Evolutionary conservation across 495 filamentous ascomycete species (phyloP).

Genomic region (Penicillium steckii): DNA sequence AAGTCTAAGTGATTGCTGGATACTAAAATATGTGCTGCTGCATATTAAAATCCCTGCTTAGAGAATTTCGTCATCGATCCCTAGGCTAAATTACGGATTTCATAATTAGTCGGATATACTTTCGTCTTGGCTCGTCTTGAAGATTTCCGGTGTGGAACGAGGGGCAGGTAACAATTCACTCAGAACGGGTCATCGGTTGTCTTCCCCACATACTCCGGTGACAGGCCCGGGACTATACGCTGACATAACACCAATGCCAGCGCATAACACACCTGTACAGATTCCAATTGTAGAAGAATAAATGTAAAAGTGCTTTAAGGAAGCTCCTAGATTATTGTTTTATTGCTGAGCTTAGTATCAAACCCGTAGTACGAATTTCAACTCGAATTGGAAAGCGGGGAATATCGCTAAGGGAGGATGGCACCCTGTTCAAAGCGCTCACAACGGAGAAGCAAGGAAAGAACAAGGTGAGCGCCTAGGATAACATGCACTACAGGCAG

Average conservation of each 20-base stretch:
- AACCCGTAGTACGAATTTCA: slow-evolving; percentile 1
- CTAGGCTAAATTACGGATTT: slow-evolving; percentile 5
- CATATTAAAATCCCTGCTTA: background rate
- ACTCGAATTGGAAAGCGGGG: slow-evolving; percentile 4
- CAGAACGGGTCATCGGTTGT: slow-evolving; percentile 1
- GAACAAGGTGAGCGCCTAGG: background rate
- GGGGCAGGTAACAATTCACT: slow-evolving; percentile 3
- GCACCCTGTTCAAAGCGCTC: background rate
- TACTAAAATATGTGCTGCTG: slow-evolving; percentile 3
- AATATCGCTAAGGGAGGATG: slow-evolving; percentile 3
- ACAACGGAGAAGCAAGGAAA: slow-evolving; percentile 1
- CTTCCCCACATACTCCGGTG: slow-evolving; percentile 4
- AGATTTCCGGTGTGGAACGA: slow-evolving; percentile 3
- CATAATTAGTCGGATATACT: slow-evolving; percentile 1
- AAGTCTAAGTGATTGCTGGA: slow-evolving; percentile 3
- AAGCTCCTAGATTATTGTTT: slow-evolving; percentile 1
- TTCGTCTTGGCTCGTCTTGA: background rate
- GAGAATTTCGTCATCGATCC: slow-evolving; percentile 1
- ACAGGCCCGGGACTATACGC: slow-evolving; percentile 2
- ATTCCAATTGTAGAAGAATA: slow-evolving; percentile 2
- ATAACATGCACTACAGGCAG: slow-evolving; percentile 5
- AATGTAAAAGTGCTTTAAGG: background rate
- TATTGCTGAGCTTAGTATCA: slow-evolving; percentile 2
- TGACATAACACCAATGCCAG: slow-evolving; percentile 4
- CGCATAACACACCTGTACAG: slow-evolving; percentile 2